Base-by-base conservation (phyloP, 2,329 filamentous ascomycete genomes). In the Truncatella angustata region DNA sequence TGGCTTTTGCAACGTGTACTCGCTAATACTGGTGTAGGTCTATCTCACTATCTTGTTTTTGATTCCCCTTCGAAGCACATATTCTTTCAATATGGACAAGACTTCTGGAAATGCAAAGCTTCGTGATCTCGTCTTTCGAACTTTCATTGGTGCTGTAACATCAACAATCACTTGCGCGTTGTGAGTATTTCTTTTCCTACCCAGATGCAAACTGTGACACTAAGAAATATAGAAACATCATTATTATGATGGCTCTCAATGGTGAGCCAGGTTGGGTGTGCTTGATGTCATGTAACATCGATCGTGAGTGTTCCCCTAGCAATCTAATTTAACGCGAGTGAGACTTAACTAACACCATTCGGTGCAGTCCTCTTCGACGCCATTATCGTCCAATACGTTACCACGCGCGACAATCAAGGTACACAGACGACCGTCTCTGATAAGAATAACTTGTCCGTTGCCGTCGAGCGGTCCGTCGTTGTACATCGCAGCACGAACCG, bases 181-280 rank as follows among this genome's bases (percentile, higher is more conserved):
- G 80, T 83, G 70, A 55, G 77, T 62, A 3, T 9, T 32, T 14
- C 23, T 43, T 3, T n/a, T 24, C 40, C 12, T 11, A 10, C 4
- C 10, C 2, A 12, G 5, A 5, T 28, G 10, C 12, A 1, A 11
- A 10, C 40, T 28, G 11, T 9, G 16, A 28, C 40, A 9, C 28
- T 43, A 6, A 43, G 12, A 26, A 16, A 24, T 26, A 4, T 11
- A 83, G 80, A 3, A 87, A 87, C 60, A 66, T 87, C 3, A 76
- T 77, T 3, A 74, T 86, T 0, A 67, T 86, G 1, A 78, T 84
- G 72, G 73, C 73, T 1, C 73, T 86, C 2, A 67, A 81, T 21
- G 83, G 83, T 9, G 83, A 86, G 61, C 82, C 79, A 2, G 83
- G 79, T 3, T 87, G 83, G 82, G 75, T 87, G 3, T 87, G 82